Evolutionary conservation across 1,284 basidiomycete genomes (phyloP).

Genomic region (Pisolithus thermaeus): DNA sequence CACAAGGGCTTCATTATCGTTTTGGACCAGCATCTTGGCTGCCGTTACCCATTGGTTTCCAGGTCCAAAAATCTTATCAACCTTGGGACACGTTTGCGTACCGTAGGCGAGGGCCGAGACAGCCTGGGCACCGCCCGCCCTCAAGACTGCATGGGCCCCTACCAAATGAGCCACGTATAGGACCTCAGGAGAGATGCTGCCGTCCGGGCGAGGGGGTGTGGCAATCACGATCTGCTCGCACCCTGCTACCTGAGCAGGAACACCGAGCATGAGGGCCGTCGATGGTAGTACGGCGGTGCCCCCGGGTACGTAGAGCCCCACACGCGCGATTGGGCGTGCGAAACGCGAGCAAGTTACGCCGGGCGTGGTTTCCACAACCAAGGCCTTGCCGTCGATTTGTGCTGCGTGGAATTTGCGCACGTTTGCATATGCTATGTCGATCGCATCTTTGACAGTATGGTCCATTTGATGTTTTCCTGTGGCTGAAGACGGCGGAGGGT

Average conservation of each 20-base stretch:
- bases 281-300: constrained; percentile 96
- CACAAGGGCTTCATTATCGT: constrained; percentile 95
- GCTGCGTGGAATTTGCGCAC: constrained; percentile 88
- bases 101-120: constrained; percentile 98
- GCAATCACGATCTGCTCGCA: constrained; percentile 92
- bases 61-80: constrained; percentile 98
- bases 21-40: constrained; percentile 98
- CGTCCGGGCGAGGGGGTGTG: constrained; percentile 89
- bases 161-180: constrained; percentile 89
- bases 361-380: constrained; percentile 95
- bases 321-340: constrained; percentile 88
- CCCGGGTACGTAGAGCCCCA: constrained; percentile 96
- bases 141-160: constrained; percentile 84
- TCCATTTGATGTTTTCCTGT: constrained; percentile 49
- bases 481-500: constrained; percentile 56
- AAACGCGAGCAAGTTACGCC: constrained; percentile 95
- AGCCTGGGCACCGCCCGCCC: constrained; percentile 95
- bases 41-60: constrained; percentile 99
- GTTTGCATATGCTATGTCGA: constrained; percentile 91
- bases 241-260: constrained; percentile 96
- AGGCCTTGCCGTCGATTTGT: constrained; percentile 65
- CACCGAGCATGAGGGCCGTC: constrained; percentile 96
- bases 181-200: constrained; percentile 90
- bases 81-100: constrained; percentile 93
- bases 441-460: constrained; percentile 68